These are phyloP conservation scores for Blastobotrys raffinosifermentans DNA, from an alignment of 1,139 yeast species.

Conservation along the genomic window DNA sequence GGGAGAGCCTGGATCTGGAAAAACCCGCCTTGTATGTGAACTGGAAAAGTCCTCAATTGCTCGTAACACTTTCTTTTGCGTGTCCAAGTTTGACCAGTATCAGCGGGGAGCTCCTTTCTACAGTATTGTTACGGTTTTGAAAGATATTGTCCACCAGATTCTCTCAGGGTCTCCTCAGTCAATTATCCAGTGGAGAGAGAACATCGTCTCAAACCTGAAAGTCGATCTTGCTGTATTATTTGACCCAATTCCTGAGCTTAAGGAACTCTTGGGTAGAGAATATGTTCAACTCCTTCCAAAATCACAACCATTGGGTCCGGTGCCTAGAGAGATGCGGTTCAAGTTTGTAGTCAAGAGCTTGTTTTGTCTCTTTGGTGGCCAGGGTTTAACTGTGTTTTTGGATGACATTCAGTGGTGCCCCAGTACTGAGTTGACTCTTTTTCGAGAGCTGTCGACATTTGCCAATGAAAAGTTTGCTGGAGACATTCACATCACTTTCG, in stretches of 20 bases:
- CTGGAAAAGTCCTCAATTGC: slow-evolving; percentile 38
- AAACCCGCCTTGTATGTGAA: slow-evolving; percentile 42
- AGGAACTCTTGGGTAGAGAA: slow-evolving; percentile 41
- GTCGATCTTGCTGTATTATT: slow-evolving; percentile 43
- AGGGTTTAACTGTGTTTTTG: slow-evolving; percentile 43
- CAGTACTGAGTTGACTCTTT: slow-evolving; percentile 26
- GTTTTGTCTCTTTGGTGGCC: slow-evolving; percentile 39
- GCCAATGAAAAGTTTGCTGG: slow-evolving; percentile 23
- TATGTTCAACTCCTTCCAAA: slow-evolving; percentile 30
- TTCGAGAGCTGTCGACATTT: slow-evolving; percentile 26
- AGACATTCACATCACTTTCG: slow-evolving; percentile 25
- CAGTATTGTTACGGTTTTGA: slow-evolving; percentile 37
- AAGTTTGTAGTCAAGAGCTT: slow-evolving; percentile 42
- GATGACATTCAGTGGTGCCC: slow-evolving; percentile 49
- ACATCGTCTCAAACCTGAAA: slow-evolving; percentile 38
- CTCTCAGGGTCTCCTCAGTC: slow-evolving; percentile 38
- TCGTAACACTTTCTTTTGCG: slow-evolving; percentile 38
- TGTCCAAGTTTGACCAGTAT: slow-evolving; percentile 40
- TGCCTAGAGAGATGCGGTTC: slow-evolving; percentile 39
- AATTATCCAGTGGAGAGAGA: slow-evolving; percentile 42
- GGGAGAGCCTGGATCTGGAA: slow-evolving; percentile 49
- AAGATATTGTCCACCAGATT: slow-evolving; percentile 41
- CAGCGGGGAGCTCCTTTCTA: slow-evolving; percentile 34
- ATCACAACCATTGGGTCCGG: slow-evolving; percentile 24
- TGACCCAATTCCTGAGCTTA: slow-evolving; percentile 43